Evolutionary conservation across 352 stramenopile species (phyloP).

Genomic region (Pythium oligandrum): DNA sequence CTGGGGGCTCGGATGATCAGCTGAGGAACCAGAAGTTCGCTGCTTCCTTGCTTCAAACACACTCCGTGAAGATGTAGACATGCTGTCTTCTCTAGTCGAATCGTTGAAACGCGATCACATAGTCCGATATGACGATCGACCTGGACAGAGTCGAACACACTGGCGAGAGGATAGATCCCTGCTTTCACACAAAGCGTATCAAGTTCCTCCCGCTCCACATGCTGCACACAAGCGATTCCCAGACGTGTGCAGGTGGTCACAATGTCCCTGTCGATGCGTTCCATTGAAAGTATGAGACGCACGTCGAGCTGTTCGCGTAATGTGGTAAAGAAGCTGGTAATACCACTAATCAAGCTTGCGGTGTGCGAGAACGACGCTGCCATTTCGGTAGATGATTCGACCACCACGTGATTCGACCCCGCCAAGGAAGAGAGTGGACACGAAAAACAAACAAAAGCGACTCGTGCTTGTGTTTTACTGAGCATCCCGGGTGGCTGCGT

Average conservation of each 20-base stretch:
- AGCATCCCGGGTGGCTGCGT: slow-evolving; percentile 36
- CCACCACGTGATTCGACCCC: slow-evolving; percentile 34
- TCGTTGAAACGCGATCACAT: slow-evolving; percentile 22
- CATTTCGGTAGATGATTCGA: neutral
- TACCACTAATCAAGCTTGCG: no score
- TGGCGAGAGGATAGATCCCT: slow-evolving; percentile 37
- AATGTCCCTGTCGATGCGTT: slow-evolving; percentile 38
- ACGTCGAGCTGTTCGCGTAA: slow-evolving; percentile 23
- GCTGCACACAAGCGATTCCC: slow-evolving; percentile 55
- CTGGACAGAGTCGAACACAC: slow-evolving; percentile 43
- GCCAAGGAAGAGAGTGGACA: slow-evolving; percentile 24
- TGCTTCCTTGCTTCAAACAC: no score
- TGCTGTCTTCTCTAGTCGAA: slow-evolving; percentile 36
- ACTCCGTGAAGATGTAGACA: slow-evolving; percentile 32
- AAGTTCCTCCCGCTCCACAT: slow-evolving; percentile 48
- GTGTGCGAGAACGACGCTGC: no score
- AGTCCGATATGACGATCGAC: slow-evolving; percentile 29
- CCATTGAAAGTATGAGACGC: slow-evolving; percentile 40
- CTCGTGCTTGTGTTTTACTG: neutral
- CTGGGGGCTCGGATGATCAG: slow-evolving; percentile 47
- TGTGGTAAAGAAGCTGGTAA: neutral
- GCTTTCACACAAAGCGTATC: slow-evolving; percentile 30
- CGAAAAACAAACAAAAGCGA: slow-evolving; percentile 41
- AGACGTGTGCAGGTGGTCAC: slow-evolving; percentile 36
- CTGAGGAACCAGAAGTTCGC: slow-evolving; percentile 29